Evolutionary conservation across 1,139 yeast species (phyloP).

Genomic region (Suhomyces yuchorum): DNA sequence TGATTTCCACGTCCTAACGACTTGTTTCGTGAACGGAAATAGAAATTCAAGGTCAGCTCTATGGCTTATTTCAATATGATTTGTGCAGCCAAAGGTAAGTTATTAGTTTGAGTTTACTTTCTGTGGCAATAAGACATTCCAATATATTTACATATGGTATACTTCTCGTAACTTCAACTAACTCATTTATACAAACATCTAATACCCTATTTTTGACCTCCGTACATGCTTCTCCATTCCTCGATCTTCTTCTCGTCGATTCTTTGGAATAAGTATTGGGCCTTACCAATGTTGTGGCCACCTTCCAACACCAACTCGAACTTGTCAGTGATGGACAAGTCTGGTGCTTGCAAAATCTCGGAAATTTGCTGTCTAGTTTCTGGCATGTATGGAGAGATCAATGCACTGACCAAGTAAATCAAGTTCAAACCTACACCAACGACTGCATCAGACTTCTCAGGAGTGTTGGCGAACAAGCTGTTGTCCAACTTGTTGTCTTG

Average conservation of each 20-base stretch:
- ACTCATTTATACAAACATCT: slow-evolving; percentile 1
- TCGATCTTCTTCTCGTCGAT: slow-evolving; percentile 88
- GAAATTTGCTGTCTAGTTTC: slow-evolving; percentile 69
- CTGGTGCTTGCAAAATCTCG: slow-evolving; percentile 82
- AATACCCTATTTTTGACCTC: slow-evolving; percentile 57
- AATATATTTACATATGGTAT: background rate
- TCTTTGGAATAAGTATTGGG: slow-evolving; percentile 87
- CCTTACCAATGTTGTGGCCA: slow-evolving; percentile 89
- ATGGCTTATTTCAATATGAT: no score
- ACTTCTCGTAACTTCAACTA: background rate
- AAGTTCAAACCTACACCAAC: slow-evolving; percentile 89
- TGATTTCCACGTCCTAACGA: no score
- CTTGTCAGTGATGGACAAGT: slow-evolving; percentile 72
- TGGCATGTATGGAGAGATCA: slow-evolving; percentile 90
- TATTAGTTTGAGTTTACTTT: no score
- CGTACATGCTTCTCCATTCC: slow-evolving; percentile 83
- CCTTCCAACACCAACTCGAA: slow-evolving; percentile 68
- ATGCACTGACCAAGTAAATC: slow-evolving; percentile 77
- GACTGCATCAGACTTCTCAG: slow-evolving; percentile 87
- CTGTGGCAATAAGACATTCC: no score
- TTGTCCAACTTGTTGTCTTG: slow-evolving; percentile 96
- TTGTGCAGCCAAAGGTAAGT: no score
- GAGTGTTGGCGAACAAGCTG: slow-evolving; percentile 70
- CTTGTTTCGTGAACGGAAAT: no score
- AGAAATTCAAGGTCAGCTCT: no score